Evolutionary conservation across 2,329 filamentous ascomycete genomes (phyloP), one percentile per base, ranked within the genome.

Genomic region (Tricladium varicosporioides): DNA sequence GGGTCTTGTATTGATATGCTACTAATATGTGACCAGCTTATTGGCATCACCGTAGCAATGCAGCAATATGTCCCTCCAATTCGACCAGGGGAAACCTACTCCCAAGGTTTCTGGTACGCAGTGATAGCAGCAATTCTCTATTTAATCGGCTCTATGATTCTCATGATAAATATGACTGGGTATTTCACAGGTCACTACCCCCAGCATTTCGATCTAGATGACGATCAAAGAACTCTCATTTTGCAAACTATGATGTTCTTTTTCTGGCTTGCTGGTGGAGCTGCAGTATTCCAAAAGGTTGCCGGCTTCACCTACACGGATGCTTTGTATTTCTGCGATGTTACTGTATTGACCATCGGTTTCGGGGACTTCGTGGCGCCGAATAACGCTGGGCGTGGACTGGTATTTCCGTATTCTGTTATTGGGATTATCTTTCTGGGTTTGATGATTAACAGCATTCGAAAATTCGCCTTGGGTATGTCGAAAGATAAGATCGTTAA

Each of bases 231-330:
- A 1, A 89, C 85, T 0, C 71, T 90, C 22, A 89, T 90, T 63
- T 68, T 89, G 4, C 86, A 89, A 67, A 89, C 85, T 0, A 88
- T 87, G 74, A 77, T 84, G 52, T 87, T 89, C 69, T 87, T 88
- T 65, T 74, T 86, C 52, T 89, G 87, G 86, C 73, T 89, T 0
- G 83, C 80, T 2, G 80, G 85, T 5, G 86, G 86, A 0, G 85
- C 80, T 0, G 84, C 75, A 0, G 74, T 89, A 0, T 89, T 89
- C 64, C 74, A 79, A 0, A 73, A 70, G 13, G 75, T 87, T 1
- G 80, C 86, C 18, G 77, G 72, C 1, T 85, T 85, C 73, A 74
- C 72, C 1, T 89, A 83, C 64, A 77, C 79, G 1, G 81, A 89
- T 64, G 80, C 82, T 1, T 66, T 85, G 2, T 84, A 84, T 62